Base-by-base conservation (phyloP, 805 yeast genomes). In the Kuraishia capsulata region DNA sequence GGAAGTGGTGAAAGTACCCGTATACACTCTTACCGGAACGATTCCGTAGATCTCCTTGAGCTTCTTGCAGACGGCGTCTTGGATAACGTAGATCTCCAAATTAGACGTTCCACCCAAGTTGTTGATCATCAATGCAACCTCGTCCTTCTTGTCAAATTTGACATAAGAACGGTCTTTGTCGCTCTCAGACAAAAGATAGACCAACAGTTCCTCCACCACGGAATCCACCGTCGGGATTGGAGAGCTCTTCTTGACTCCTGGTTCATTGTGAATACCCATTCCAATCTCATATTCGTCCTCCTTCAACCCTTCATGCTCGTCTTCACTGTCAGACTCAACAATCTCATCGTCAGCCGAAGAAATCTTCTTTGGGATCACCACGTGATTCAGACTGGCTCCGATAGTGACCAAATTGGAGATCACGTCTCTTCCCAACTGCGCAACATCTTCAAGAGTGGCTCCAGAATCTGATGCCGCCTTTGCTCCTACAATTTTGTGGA, bases 211-310 rank as follows among this genome's bases (percentile, higher is more conserved):
- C 21, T 69, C 55, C 34, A 78, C 65, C 24, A 90, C 61, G 0
- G 71, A 72, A 14, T 76, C 79, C 37, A 86, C 74, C 1, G 74
- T 55, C 20, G 97, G 96, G 48, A 89, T 75, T 14, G 83, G 81
- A 21, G 67, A 61, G 28, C 74, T 53, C 44, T 75, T 72, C 38
- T 71, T 67, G 41, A 78, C 78, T 44, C 97, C 97, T 1, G 96
- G 92, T 57, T 89, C 97, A 52, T 89, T 89, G 60, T 89, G 97
- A 43, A 89, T 89, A 33, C 97, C 97, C 78, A 89, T 81, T 20
- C 97, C 97, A 42, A 89, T 69, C 57, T 89, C 97, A 54, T 83
- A 81, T 57, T 84, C 86, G 41, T 77, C 65, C 3, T 59, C 69
- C 20, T 61, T 69, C 44, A 86, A 69, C 39, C 60, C 56, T 37